Evolutionary conservation across 169 alveolate species (phyloP).

Genomic region (Nephromyces sp.): DNA sequence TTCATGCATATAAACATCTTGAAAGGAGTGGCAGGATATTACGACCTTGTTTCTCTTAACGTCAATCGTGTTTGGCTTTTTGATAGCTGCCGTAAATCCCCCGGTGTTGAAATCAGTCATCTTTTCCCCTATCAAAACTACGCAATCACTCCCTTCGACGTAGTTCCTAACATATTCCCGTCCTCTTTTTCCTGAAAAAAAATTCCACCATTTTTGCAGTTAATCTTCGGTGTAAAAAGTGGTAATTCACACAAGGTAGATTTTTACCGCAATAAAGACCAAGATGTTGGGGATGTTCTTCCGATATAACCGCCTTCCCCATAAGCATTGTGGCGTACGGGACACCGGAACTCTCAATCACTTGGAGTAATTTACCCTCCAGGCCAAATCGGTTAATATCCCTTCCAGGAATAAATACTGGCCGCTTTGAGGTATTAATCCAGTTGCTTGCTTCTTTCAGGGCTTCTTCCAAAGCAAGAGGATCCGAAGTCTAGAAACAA

Average conservation of each 20-base stretch:
- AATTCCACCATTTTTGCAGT: too few species aligned
- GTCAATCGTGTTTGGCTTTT: not conserved
- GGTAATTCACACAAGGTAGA: too few species aligned
- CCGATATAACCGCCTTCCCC: conserved; percentile 30
- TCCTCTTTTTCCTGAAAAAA: conserved; percentile 2
- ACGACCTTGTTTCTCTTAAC: not conserved
- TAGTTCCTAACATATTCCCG: conserved; percentile 19
- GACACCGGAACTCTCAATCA: conserved; percentile 29
- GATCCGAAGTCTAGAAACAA: not conserved
- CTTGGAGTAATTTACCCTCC: conserved; percentile 12
- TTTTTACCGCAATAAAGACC: conserved; percentile 41
- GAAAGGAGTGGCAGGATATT: not conserved
- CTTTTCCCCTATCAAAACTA: conserved; percentile 44
- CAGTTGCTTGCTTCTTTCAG: not conserved
- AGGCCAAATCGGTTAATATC: conserved; percentile 18
- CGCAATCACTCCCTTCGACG: conserved; percentile 42
- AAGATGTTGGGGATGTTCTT: conserved; percentile 42
- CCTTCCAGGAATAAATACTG: conserved; percentile 36
- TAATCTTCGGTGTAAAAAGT: too few species aligned
- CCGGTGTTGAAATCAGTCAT: conserved; percentile 49
- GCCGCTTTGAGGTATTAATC: conserved; percentile 16
- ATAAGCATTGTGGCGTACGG: conserved; percentile 45
- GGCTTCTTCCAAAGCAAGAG: not conserved
- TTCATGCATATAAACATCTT: not conserved
- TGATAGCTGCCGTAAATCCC: conserved; percentile 26